Percentiles rank a stretch among this genome's conserved stretches.
These are phyloP conservation scores for Fusarium brevicatenulatum DNA, from an alignment of 2,329 filamentous ascomycete species.

Conservation along the genomic window DNA sequence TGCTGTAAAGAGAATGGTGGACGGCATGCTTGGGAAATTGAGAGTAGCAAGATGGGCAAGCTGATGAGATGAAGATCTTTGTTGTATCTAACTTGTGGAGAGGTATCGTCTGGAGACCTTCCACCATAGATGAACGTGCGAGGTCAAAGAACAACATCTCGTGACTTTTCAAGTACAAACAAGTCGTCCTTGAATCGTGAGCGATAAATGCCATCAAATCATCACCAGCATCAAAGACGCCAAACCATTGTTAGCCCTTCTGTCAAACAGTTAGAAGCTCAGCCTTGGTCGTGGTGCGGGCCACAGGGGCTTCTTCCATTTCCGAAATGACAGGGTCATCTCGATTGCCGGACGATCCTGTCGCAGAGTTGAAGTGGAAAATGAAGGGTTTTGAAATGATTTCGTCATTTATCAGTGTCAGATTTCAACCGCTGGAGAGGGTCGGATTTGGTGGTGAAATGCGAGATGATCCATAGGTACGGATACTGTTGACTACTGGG, in stretches of 20 bases:
- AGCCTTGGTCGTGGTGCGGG: conserved; percentile 14
- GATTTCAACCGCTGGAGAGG: not conserved
- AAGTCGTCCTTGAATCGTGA: not conserved
- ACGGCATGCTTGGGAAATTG: not conserved
- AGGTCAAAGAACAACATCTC: not conserved
- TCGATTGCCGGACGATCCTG: conserved; percentile 39
- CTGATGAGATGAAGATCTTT: not conserved
- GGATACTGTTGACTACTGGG: too few species aligned
- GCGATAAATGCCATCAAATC: conserved; percentile 4
- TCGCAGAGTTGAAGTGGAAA: conserved; percentile 6
- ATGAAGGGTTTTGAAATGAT: conserved; percentile 4
- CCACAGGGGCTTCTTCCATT: conserved; percentile 22
- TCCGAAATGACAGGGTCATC: conserved; percentile 42
- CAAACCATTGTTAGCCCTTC: not conserved
- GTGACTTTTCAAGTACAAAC: not conserved
- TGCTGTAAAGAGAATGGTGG: conserved; percentile 2
- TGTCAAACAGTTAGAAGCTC: not conserved
- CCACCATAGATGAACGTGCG: not conserved
- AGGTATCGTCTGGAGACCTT: not conserved
- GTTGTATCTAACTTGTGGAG: not conserved
- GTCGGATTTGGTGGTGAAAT: not conserved
- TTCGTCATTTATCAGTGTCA: conserved; percentile 9
- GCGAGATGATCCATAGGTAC: not conserved
- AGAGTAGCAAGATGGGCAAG: not conserved
- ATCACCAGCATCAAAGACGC: not conserved